Base-by-base conservation (phyloP, 768 basidiomycete species). In the Lactifluus subvellereus region DNA sequence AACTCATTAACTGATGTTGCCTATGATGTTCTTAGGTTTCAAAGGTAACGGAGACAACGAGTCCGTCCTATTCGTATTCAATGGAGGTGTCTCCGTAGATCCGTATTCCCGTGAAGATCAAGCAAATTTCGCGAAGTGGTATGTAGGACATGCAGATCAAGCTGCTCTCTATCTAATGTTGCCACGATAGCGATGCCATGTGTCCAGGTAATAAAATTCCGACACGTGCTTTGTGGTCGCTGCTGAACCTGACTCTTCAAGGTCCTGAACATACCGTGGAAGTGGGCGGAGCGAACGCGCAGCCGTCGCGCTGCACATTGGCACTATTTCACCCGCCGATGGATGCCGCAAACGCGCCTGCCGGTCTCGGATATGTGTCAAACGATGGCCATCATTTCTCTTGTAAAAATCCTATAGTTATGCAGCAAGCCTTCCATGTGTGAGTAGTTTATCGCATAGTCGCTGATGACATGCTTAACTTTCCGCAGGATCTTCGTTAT, bases 341-440 rank as follows among this genome's bases (percentile, higher is more conserved):
- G 50, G 69, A 74, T 18, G 69, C 72, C 2, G 71, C 69, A 20
- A 65, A 72, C 4, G 67, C 72, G 0, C 67, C 71, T 3, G 65
- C 69, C 8, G 77, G 74, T 2, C 27, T 74, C 3, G 79, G 83
- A 11, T 80, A 86, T 62, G 65, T 83, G 35, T 85, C 84, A 2
- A 74, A 74, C 35, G 84, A 86, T 52, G 84, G 84, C 0, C 85
- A 86, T 68, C 69, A 75, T 10, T 86, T 84, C 61, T 22, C 68
- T 1, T 86, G 84, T 71, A 75, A 75, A 57, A 83, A 86, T 66
- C 84, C 84, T 2, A 76, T 75, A 0, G 73, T 80, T 2, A 72
- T 81, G 72, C 80, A 79, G 20, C 83, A 81, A 66, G 77, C 84
- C 0, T 84, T 80, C 73, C 85, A 86, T 69, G 82, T 86, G 82